Base-by-base conservation (phyloP, 176 grass and related monocot genomes). In the Elaeis guineensis region DNA sequence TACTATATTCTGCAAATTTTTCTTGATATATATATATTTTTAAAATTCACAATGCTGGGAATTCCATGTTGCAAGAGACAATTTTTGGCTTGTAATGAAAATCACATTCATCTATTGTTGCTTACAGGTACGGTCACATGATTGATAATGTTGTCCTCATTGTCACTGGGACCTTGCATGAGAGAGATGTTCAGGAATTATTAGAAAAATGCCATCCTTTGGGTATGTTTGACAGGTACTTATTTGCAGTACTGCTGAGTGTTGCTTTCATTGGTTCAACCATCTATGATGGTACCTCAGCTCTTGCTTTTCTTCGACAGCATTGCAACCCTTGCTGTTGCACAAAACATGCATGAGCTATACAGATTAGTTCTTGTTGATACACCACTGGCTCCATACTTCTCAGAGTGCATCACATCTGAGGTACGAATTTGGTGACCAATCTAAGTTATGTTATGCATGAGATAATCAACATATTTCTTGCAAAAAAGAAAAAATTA, bases 161-260 rank as follows among this genome's bases (percentile, higher is more conserved):
- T 74, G 93, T 98, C 61, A 89, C 93, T 22, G 93, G 93, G n/a
- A 86, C 93, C 49, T 83, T 98, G 67, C 93, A 98, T 65, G 93
- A 98, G 82, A 89, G 93, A 86, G 87, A 98, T 69, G 93, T 92
- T 68, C 89, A 92, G 25, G 93, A 98, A 60, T 70, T 92, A 51
- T 73, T 98, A 69, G 93, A 92, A 80, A 98, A 98, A 83, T 98
- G 87, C 52, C 93, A 98, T 57, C 93, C 88, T 55, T 79, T 98
- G 75, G 93, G 93, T 69, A 98, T 98, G 93, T 98, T 98, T 89
- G 93, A 92, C 71, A 98, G 93, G 93, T 98, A 92, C 58, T 61
- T 18, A 58, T 54, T 3, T 66, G 51, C 25, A 35, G 9, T 21
- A 11, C 8, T 63, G 20, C 32, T 35, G 32, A 35, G 32, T 35